Evolutionary conservation across 2,329 filamentous ascomycete genomes (phyloP).

Genomic region (Esteya vermicola): DNA sequence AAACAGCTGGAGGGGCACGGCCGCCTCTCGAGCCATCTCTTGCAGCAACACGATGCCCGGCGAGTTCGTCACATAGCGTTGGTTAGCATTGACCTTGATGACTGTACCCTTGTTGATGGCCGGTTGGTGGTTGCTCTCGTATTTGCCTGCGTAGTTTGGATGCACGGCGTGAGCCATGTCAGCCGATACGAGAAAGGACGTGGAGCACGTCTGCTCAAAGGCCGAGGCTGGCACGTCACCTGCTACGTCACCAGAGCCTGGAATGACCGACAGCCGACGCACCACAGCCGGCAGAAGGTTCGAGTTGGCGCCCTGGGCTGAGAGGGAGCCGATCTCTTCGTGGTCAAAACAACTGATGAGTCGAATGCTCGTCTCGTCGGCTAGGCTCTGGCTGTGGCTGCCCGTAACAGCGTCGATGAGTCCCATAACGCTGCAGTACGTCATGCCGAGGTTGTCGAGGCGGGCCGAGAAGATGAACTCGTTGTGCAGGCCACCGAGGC

Average conservation of each 20-base stretch:
- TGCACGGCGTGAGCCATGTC: conserved; percentile 97
- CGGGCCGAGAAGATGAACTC: conserved; percentile 95
- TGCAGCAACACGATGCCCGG: conserved; percentile 88
- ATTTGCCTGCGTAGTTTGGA: conserved; percentile 86
- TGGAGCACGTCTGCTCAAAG: conserved; percentile 83
- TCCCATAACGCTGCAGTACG: conserved; percentile 78
- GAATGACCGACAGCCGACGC: conserved; percentile 70
- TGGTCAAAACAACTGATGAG: conserved; percentile 94
- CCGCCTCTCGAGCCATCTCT: conserved; percentile 60
- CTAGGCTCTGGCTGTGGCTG: conserved; percentile 50
- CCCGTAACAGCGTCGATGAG: conserved; percentile 71
- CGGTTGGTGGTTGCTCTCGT: conserved; percentile 80
- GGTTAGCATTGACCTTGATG: conserved; percentile 97
- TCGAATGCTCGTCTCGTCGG: conserved; percentile 56
- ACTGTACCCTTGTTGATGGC: conserved; percentile 95
- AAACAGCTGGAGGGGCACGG: conserved; percentile 85
- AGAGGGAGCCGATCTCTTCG: conserved; percentile 88
- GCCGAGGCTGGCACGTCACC: conserved; percentile 46
- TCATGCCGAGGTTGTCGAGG: conserved; percentile 92
- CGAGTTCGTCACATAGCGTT: conserved; percentile 90
- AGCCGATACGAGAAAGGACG: conserved; percentile 86
- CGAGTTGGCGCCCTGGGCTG: conserved; percentile 85
- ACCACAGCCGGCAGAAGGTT: conserved; percentile 82
- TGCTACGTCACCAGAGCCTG: conserved; percentile 15
- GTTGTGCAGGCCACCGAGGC: conserved; percentile 76